Base-by-base conservation (phyloP, 2,329 filamentous ascomycete genomes). In the Lizonia empirigonia region DNA sequence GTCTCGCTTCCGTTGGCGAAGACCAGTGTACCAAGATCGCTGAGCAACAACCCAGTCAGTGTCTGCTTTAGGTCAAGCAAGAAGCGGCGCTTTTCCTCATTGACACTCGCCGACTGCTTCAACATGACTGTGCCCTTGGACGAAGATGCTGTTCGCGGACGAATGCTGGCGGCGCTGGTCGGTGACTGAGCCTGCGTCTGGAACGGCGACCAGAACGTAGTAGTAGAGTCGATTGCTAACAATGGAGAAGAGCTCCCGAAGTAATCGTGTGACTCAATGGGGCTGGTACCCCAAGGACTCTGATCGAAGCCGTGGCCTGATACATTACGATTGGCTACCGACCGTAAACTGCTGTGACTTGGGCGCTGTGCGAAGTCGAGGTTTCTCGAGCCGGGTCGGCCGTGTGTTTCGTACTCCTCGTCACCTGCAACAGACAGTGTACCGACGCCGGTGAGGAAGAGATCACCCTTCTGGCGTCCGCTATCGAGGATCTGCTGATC, bases 1-100 rank as follows among this genome's bases (percentile, higher is more conserved):
- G 93, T 97, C 76, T 99, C 94, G 33, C 91, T 96, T 3, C 94
- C 94, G 41, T 84, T 84, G n/a, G 86, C 85, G 72, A 95, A 94
- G 1, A 97, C 87, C 23, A 90, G 83, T 32, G 87, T 91, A 5
- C 92, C 91, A 4, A 97, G 80, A 69, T 99, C 94, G 40, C 93
- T 97, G 20, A 97, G 77, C 2, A 97, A 76, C 15, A 99, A 79
- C 58, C 91, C 92, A 1, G 88, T 93, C 30, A 97, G 76, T 0
- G 86, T 89, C 67, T 92, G 89, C 62, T 87, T 87, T 23, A 96
- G 78, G 23, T 91, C 87, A 7, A 84, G 79, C 45, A 96, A 77
- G 71, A 97, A 96, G n/a, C 80, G 82, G 3, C 83, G 79, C 75
- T 94, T 95, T 35, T 90, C 88, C 51, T 90, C 85, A 74, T 68